Evolutionary conservation across 768 basidiomycete species (phyloP).

Genomic region (Exidia glandulosa): DNA sequence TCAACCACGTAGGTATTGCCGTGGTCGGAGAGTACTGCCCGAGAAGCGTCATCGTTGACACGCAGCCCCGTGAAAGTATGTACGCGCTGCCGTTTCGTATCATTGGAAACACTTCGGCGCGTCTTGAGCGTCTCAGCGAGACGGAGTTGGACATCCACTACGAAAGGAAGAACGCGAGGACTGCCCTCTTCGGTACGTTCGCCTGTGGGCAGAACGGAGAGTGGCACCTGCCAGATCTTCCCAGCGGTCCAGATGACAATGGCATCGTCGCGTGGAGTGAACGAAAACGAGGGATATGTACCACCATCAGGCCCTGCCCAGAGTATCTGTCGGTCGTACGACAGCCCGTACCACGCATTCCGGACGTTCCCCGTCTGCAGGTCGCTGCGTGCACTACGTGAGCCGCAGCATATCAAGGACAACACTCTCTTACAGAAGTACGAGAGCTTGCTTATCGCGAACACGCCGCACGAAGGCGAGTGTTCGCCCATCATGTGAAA

Average conservation of each 20-base stretch:
- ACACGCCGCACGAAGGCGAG: too few relatives aligned
- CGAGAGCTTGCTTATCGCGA: too few relatives aligned
- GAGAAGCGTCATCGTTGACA: constrained; percentile 49
- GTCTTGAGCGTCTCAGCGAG: too few relatives aligned
- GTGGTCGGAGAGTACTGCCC: constrained; percentile 48
- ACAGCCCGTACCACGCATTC: constrained; percentile 56
- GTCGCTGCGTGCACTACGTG: constrained; percentile 33
- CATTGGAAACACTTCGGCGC: too few relatives aligned
- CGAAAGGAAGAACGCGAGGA: too few relatives aligned
- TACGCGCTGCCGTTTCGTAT: too few relatives aligned
- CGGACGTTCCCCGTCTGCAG: constrained; percentile 52
- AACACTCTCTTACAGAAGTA: too few relatives aligned
- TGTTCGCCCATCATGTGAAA: constrained; percentile 56
- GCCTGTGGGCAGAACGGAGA: constrained; percentile 36
- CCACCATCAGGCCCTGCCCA: constrained; percentile 77
- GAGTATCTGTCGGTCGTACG: constrained; percentile 48
- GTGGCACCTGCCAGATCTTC: constrained; percentile 52
- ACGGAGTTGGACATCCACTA: too few relatives aligned
- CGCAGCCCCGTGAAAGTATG: constrained; percentile 51
- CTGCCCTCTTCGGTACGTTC: too few relatives aligned
- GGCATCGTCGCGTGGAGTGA: constrained; percentile 48
- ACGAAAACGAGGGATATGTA: constrained; percentile 67
- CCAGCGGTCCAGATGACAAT: constrained; percentile 68
- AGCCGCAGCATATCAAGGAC: neutral
- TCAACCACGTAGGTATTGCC: constrained; percentile 13